Percentiles rank a stretch among this genome's conserved stretches.
Evolutionary conservation across 768 basidiomycete species (phyloP).

Genomic region (Gelatoporia subvermispora): DNA sequence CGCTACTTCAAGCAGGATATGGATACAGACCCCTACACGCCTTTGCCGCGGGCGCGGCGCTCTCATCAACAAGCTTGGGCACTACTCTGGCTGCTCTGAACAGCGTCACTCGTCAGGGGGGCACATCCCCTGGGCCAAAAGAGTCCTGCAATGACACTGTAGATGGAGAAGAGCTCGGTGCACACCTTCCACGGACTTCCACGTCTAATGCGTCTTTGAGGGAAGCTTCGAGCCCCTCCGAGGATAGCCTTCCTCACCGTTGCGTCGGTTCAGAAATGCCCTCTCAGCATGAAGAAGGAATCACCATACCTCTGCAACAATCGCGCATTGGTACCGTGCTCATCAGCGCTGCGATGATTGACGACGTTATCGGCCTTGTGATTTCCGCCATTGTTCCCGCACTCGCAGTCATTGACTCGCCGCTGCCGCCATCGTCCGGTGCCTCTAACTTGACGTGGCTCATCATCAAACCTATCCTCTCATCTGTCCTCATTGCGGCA

Average conservation of each 20-base stretch:
- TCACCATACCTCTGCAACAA: conserved; percentile 18
- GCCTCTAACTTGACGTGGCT: conserved; percentile 16
- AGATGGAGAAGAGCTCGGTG: too few species aligned
- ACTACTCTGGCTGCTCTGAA: conserved; percentile 60
- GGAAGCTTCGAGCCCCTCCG: too few species aligned
- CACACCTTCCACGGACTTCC: too few species aligned
- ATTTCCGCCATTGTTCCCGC: conserved; percentile 50
- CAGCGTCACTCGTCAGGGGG: conserved; percentile 7
- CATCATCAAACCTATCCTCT: conserved; percentile 51
- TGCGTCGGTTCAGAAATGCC: too few species aligned
- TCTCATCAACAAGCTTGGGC: conserved; percentile 61
- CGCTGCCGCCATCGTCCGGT: neutral
- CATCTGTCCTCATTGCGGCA: conserved; percentile 46
- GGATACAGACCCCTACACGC: conserved; percentile 39
- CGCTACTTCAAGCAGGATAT: conserved; percentile 38
- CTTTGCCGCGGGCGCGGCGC: conserved; percentile 58
- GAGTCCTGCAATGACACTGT: too few species aligned
- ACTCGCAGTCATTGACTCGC: conserved; percentile 22
- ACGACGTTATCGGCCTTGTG: conserved; percentile 60
- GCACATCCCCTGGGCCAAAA: too few species aligned
- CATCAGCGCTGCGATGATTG: conserved; percentile 57
- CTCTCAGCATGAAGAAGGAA: too few species aligned
- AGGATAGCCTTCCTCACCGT: too few species aligned
- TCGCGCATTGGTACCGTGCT: conserved; percentile 54
- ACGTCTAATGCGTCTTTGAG: too few species aligned